Base-by-base conservation (phyloP, 352 stramenopile species). In the Globisporangium echinulatum region DNA sequence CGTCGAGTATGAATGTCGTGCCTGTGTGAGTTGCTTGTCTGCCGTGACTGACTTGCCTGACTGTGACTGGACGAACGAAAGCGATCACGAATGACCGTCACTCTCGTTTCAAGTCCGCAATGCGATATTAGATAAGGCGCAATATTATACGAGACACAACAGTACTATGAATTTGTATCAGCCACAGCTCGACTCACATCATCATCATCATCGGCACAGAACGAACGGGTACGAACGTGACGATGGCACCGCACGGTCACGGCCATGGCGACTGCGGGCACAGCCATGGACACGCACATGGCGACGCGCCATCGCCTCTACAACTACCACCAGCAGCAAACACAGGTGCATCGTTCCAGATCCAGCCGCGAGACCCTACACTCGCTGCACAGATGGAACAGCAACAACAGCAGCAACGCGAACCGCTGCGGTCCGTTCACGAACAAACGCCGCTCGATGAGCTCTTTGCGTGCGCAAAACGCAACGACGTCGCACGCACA, bases 381-480 rank as follows among this genome's bases (percentile, higher is more conserved):
- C 5, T 44, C 25, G 39, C 17, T 4, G 5, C 43, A 25, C 15
- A 36, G 8, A 13, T 17, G 13, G 19, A 4, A 13, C 52, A 54
- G 3, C 49, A 43, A 5, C 33, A 13, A 7, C 17, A 17, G 9
- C 33, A 13, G 10, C 17, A 17, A 6, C 46, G 5, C 19, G 15
- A 42, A 13, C 40, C 13, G 7, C 17, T 39, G 3, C 33, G 36
- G n/a, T 46, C 51, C 5, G 36, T 38, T 19, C 43, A 50, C 19
- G 42, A 57, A 52, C 46, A 73, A 54, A 75, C 79, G 37, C 74
- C 79, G 52, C 64, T 77, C 17, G 74, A 92, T 37, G 73, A 87
- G 62, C 77, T 92, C 19, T 88, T 90, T 42, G 53, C 66, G 3
- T 89, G 77, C 52, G 71, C 74, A 25, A 90, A 85, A 60, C 74